Conservation (phyloP, 169 alveolate species). For the Eimeria acervulina region DNA sequence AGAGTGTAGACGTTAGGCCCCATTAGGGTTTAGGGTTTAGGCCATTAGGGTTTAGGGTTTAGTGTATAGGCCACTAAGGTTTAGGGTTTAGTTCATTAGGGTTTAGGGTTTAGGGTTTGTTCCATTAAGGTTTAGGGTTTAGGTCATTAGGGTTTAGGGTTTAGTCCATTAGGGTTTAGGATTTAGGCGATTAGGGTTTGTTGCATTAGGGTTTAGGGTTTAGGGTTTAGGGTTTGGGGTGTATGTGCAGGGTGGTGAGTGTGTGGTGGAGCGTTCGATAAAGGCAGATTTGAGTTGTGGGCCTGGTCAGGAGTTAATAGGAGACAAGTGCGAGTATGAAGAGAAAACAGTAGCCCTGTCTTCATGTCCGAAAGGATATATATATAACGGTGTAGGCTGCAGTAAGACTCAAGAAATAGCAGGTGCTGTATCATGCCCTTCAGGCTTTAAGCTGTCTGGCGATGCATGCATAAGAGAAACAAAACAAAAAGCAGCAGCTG, state of each 20-base stretch:
- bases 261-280: slow-evolving; percentile 69
- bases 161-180: neutral
- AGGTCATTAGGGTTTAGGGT: neutral
- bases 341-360: slow-evolving; percentile 52
- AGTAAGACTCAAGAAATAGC: slow-evolving; percentile 42
- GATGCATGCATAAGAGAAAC: slow-evolving; percentile 41
- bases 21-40: too few species aligned
- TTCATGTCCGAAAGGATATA: slow-evolving; percentile 60
- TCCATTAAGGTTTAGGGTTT: neutral
- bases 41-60: neutral
- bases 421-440: slow-evolving; percentile 3
- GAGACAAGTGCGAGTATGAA: slow-evolving; percentile 69
- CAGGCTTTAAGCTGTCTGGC: slow-evolving; percentile 5
- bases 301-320: slow-evolving; percentile 29
- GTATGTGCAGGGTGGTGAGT: slow-evolving; percentile 63
- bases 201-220: neutral
- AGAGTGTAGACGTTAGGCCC: too few species aligned
- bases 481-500: slow-evolving; percentile 25
- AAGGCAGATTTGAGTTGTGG: slow-evolving; percentile 42
- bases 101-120: neutral
- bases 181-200: neutral
- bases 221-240: neutral
- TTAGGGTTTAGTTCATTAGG: neutral
- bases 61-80: too few species aligned
- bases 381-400: slow-evolving; percentile 63